Evolutionary conservation across 106 monocot genomes (phyloP), one percentile per base, ranked within the genome.

Genomic region (Triglochin maritima): DNA sequence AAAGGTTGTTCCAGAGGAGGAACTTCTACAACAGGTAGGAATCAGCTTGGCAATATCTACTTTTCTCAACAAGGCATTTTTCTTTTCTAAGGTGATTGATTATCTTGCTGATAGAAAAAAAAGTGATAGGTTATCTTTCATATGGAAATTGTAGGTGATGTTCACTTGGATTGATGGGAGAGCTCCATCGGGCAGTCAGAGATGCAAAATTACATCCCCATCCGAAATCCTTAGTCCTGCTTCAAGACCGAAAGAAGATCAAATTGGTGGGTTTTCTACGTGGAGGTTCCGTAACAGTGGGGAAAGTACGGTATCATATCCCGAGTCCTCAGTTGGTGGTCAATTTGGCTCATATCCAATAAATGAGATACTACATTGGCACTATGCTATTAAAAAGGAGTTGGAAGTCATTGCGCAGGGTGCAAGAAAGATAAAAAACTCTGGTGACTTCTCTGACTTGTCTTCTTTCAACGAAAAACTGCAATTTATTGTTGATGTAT

Each of bases 401-500:
- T 63, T 99, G 60, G 77, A 60, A 77, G 86, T 86, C 71, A 89
- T 99, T 71, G 83, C 84, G 16, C 81, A 88, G 48, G 84, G 81
- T 72, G 88, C 98, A 63, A 88, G 84, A 65, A 99, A 79, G 74
- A 92, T 99, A 62, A 88, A 99, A 65, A 70, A 74, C 66, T 86
- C 82, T 72, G 92, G 88, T 49, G 86, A 84, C 71, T 86, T 86
- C 47, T 78, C 82, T 66, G 81, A 89, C 80, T 77, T 99, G 74
- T 72, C 86, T 47, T 57, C 79, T n/a, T 99, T 99, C 69, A 92
- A 92, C 50, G 63, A 70, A 17, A 92, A 88, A 62, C 71, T 99
- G 41, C 92, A 92, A 62, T 99, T 99, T 77, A 84, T 99, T 79
- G 92, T 86, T 56, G 92, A 99, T 79, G 81, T 99, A 51, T 99